A percentile compares a stretch with the other conserved stretches of the same genome.
These are phyloP conservation scores for Exophiala alcalophila DNA, from an alignment of 2,329 filamentous ascomycete genomes.

Conservation along the genomic window DNA sequence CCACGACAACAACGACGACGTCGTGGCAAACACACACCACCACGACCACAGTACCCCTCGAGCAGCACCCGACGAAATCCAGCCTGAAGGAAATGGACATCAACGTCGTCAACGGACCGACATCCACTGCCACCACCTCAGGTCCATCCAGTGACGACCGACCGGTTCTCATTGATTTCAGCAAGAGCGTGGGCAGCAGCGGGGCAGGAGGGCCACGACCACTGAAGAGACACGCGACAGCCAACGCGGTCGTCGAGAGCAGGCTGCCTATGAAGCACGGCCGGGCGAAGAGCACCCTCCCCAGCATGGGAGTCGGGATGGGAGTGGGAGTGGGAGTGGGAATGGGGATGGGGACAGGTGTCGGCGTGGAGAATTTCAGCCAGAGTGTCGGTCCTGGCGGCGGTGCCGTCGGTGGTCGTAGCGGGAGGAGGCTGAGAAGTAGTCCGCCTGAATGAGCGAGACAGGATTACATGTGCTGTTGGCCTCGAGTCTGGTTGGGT, in stretches of 20 bases:
- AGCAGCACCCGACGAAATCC: constrained; percentile 5
- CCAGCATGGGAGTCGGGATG: no score
- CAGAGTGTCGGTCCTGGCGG: constrained; percentile 32
- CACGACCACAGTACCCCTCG: neutral
- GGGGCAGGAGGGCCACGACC: constrained; percentile 19
- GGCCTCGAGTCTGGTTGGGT: neutral
- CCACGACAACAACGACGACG: constrained; percentile 34
- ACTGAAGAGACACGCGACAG: constrained; percentile 27
- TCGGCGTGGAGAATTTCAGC: constrained; percentile 23
- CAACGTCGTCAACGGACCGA: constrained; percentile 40
- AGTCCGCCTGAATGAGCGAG: constrained; percentile 25
- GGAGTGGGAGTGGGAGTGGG: constrained; percentile 6
- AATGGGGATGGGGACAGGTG: constrained; percentile 5
- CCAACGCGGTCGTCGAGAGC: constrained; percentile 26
- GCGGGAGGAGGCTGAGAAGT: constrained; percentile 42
- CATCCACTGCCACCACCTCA: constrained; percentile 13
- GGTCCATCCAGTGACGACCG: constrained; percentile 23
- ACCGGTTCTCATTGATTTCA: constrained; percentile 29
- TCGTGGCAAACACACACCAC: constrained; percentile 28
- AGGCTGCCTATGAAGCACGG: constrained; percentile 16
- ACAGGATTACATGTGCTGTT: neutral
- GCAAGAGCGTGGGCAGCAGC: constrained; percentile 23
- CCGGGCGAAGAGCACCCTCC: constrained; percentile 20
- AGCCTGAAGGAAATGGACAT: constrained; percentile 52
- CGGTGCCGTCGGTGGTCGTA: no score